A percentile compares a stretch with the other conserved stretches of the same genome.
Conservation (phyloP, 2,329 filamentous ascomycete genomes). For the Colletotrichum karsti region DNA sequence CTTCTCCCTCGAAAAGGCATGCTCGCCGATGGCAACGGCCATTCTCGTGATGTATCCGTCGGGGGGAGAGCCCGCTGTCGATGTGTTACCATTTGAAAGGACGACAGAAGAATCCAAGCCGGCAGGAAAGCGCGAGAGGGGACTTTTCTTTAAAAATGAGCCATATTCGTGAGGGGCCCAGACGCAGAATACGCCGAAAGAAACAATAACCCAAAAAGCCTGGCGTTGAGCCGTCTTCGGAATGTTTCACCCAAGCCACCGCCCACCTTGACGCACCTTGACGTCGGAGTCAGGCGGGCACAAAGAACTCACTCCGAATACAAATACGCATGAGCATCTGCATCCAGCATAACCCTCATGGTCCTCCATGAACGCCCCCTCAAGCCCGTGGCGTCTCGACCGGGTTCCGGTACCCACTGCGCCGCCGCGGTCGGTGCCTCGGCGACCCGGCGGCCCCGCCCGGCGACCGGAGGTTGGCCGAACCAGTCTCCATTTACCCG, state of each 20-base stretch:
- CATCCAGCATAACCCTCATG: background rate
- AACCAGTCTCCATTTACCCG: background rate
- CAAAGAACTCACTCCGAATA: too few species aligned
- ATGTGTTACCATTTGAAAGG: too few species aligned
- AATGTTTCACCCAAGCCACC: slow-evolving; percentile 2
- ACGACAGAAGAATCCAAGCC: too few species aligned
- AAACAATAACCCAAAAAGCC: background rate
- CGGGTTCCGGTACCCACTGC: background rate
- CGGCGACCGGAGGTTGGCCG: background rate
- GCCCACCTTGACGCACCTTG: background rate
- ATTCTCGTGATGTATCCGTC: background rate
- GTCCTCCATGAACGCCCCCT: background rate
- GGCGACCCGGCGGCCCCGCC: background rate
- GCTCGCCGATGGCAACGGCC: background rate
- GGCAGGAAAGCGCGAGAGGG: too few species aligned
- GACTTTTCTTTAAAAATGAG: too few species aligned
- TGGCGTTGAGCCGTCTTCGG: slow-evolving; percentile 2
- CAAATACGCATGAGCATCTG: background rate
- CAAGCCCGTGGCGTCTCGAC: background rate
- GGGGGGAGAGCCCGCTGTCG: background rate
- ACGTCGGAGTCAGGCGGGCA: background rate
- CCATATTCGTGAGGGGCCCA: background rate
- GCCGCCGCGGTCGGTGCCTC: too few species aligned
- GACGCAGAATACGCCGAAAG: background rate
- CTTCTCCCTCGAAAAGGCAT: background rate